A percentile compares a stretch with the other conserved stretches of the same genome.
phyloP scores from a whole-genome alignment of 2,329 filamentous ascomycete species.

The Venturia effusa region DNA sequence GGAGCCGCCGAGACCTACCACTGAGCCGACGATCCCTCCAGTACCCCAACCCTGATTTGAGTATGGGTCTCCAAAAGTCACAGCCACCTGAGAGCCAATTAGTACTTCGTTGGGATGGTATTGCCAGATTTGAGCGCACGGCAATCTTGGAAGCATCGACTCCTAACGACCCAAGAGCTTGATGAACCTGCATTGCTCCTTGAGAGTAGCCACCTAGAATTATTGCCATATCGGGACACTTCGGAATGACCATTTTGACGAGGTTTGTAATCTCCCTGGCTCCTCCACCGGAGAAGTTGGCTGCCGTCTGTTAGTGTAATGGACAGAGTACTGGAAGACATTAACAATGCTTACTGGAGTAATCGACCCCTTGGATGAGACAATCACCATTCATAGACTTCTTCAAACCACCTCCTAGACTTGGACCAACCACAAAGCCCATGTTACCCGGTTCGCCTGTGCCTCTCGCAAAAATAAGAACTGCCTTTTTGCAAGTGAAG shows the following conservation, averaged over 20 bases:
- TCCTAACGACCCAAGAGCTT: not conserved
- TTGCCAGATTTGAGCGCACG: not conserved
- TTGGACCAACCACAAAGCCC: conserved; percentile 10
- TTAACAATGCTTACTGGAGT: not conserved
- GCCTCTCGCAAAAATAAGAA: conserved; percentile 8
- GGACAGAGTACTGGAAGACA: no score
- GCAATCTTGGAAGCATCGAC: not conserved
- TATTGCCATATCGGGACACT: conserved; percentile 4
- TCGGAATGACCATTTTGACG: not conserved
- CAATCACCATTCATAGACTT: conserved; percentile 1
- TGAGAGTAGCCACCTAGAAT: conserved; percentile 6
- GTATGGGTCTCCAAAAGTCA: conserved; percentile 10
- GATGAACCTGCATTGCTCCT: conserved; percentile 7
- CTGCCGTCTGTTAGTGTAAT: not conserved
- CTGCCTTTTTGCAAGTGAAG: not conserved
- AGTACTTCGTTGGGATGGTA: not conserved
- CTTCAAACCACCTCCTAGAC: not conserved
- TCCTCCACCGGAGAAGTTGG: conserved; percentile 7
- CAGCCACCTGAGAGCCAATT: not conserved
- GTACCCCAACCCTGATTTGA: not conserved
- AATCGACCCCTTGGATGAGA: conserved; percentile 10
- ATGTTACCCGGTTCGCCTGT: conserved; percentile 10
- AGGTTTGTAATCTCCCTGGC: conserved; percentile 5
- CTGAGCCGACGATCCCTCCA: not conserved
- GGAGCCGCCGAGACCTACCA: not conserved